Base-by-base conservation (phyloP, 129 eudicot genomes). In the Chrysanthemum makinoi region DNA sequence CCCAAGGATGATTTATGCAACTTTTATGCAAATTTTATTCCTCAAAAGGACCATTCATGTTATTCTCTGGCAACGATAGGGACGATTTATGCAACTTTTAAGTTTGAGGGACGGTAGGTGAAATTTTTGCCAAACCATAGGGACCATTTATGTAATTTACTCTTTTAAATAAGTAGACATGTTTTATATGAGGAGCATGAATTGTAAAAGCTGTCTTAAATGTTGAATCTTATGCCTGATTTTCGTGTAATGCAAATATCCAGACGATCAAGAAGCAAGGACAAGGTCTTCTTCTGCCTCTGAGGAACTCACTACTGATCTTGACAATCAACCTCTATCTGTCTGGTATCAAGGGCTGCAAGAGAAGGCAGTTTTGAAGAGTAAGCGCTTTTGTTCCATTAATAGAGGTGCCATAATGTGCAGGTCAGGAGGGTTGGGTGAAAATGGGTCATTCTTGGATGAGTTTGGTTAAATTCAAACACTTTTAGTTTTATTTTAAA, bases 281-380 rank as follows among this genome's bases (percentile, higher is more conserved):
- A 51, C 35, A 5, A 52, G 62, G 56, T 60, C 64, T 59, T 70
- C 19, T n/a, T 60, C 64, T 50, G 72, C 15, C 24, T 22, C 19
- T 46, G 22, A 60, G 59, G 69, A 60, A 49, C 4, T 71, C 55
- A 30, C 54, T 50, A 44, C 16, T 18, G 81, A 19, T 70, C 26
- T 77, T 55, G 84, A 81, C 0, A 72, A 76, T 5, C 62, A 66
- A 66, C 78, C 84, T 57, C 78, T 81, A 14, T 65, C 69, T 17
- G 35, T 15, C 65, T 81, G 84, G 84, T 65, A 57, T 68, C 69
- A 76, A 57, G 77, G 75, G 51, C 20, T 58, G 16, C 58, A 52
- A 22, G 46, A 74, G 44, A 17, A 13, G n/a, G 20, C 46, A 9
- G 60, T 60, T 13, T 28, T 51, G 50, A 55, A 72, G 50, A 68